Base-by-base conservation (phyloP, 495 filamentous ascomycete genomes). In the Penicillium malachiteum region DNA sequence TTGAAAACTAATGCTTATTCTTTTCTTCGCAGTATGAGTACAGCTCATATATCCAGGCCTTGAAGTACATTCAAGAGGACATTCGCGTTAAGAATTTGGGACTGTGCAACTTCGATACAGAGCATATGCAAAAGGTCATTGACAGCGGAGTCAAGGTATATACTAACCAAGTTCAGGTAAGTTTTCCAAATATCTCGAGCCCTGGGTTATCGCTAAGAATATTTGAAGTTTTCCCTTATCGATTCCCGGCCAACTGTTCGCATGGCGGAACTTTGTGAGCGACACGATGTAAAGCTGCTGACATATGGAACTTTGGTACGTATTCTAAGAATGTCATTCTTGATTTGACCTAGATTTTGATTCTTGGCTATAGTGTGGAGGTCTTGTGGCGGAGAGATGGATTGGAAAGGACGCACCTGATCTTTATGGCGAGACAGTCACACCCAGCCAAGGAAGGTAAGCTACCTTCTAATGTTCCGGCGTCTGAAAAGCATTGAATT, bases 111-210 rank as follows among this genome's bases (percentile, higher is more conserved):
- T 76, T 77, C 57, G 75, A 78, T 55, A 55, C 52, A 49, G 52
- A 66, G 54, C 69, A 71, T 52, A 62, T 69, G 34, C 54, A 66
- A 42, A 69, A 69, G 42, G 66, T 68, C 7, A 57, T 73, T 45
- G 62, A 72, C 35, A 62, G 68, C 31, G 58, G 61, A 8, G 64
- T 75, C 42, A 65, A 67, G 3, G 49, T 46, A 30, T 46, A 72
- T 30, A 73, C 70, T 37, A 75, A 78, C 40, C 73, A 78, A 52
- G 62, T 78, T n/a, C 74, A 76, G 60, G 73, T 71, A 56, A 49
- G 8, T 3, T 31, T 18, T 49, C 33, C 7, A 46, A 30, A 31
- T 30, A 46, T 31, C 43, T 46, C 18, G 8, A 46, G 39, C 43
- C 30, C 43, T 46, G 21, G 21, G 43, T 33, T 30, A 33, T 33